Percentiles rank a stretch among this genome's conserved stretches.
Evolutionary conservation across 2,329 filamentous ascomycete genomes (phyloP).

Genomic region (Aspergillus quadricinctus): DNA sequence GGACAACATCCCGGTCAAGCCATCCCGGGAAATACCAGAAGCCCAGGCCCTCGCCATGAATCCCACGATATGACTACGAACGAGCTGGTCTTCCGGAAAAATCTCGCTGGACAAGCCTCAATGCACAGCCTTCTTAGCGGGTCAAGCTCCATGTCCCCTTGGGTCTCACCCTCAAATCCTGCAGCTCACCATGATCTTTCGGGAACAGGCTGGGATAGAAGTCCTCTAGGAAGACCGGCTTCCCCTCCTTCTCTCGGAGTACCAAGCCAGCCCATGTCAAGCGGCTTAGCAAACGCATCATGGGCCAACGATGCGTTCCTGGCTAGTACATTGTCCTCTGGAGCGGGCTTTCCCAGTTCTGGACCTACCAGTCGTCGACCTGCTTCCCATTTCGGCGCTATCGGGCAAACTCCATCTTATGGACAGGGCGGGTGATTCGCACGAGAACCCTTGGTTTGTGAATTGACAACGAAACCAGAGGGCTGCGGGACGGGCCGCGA

Average conservation of each 20-base stretch:
- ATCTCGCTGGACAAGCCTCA: conserved; percentile 22
- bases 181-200: conserved; percentile 13
- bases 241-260: conserved; percentile 18
- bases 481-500: neutral
- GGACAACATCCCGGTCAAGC: conserved; percentile 20
- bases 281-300: conserved; percentile 24
- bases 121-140: conserved; percentile 18
- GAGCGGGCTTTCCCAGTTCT: conserved; percentile 20
- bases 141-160: conserved; percentile 21
- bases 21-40: conserved; percentile 10
- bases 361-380: conserved; percentile 25
- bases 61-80: conserved; percentile 23
- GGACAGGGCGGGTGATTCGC: conserved; percentile 44
- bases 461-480: neutral
- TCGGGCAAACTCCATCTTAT: conserved; percentile 46
- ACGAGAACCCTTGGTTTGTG: neutral
- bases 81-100: conserved; percentile 26
- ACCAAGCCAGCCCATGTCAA: conserved; percentile 24
- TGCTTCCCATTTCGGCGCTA: conserved; percentile 33
- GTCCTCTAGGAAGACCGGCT: conserved; percentile 11
- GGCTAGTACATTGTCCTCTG: conserved; percentile 25
- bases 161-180: conserved; percentile 17
- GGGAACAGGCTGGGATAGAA: conserved; percentile 22
- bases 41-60: conserved; percentile 16
- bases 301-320: conserved; percentile 38